These are phyloP conservation scores for Wickerhamomyces sydowiorum DNA, from an alignment of 805 yeast species.

Conservation along the genomic window DNA sequence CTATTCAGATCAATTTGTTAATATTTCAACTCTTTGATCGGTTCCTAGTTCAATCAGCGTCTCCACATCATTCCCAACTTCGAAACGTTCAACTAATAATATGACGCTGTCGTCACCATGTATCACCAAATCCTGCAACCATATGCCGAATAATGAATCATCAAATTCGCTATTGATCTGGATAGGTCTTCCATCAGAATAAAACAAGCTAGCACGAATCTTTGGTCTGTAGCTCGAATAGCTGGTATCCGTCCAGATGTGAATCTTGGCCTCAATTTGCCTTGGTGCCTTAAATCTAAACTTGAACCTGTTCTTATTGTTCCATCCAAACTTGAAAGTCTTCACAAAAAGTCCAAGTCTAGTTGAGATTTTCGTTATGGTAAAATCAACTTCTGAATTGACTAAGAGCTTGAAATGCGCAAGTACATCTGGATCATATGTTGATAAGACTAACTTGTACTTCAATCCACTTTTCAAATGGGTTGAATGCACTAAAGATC, in stretches of 20 bases:
- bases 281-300: conserved; percentile 20
- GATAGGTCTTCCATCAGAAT: conserved; percentile 23
- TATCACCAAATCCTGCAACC: conserved; percentile 13
- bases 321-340: conserved; percentile 30
- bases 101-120: conserved; percentile 27
- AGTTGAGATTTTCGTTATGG: conserved; percentile 16
- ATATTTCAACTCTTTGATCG: conserved; percentile 11
- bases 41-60: conserved; percentile 35
- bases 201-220: conserved; percentile 39
- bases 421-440: conserved; percentile 29
- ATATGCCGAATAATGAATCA: conserved; percentile 39
- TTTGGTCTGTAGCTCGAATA: conserved; percentile 36
- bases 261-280: conserved; percentile 16
- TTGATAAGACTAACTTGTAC: conserved; percentile 43
- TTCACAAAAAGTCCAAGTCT: conserved; percentile 32
- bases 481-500: conserved; percentile 17
- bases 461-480: conserved; percentile 25
- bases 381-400: conserved; percentile 17
- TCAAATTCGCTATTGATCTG: conserved; percentile 34
- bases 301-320: conserved; percentile 32
- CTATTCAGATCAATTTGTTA: neutral
- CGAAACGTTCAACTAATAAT: conserved; percentile 43
- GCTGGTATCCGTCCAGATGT: conserved; percentile 8
- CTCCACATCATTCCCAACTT: conserved; percentile 34
- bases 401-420: conserved; percentile 28